A percentile compares a stretch with the other conserved stretches of the same genome.
Conservation (phyloP, 1,284 basidiomycete species). For the Microbotryum saponariae region DNA sequence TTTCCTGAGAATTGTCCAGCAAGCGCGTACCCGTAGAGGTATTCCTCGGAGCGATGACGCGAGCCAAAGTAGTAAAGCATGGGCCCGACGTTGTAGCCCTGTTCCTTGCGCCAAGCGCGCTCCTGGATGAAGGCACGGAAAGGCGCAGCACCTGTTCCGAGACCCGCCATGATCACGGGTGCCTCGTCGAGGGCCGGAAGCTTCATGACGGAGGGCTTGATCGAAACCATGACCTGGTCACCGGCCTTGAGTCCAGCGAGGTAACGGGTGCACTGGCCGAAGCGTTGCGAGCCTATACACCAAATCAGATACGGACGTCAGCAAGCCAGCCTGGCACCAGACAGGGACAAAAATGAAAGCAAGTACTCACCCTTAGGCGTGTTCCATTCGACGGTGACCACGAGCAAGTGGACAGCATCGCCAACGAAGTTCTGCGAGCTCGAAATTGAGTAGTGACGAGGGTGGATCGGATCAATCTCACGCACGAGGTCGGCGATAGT, state of each 20-base stretch:
- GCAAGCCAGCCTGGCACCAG: neutral
- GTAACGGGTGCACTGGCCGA: slow-evolving; percentile 95
- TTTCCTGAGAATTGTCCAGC: neutral
- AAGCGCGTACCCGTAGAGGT: slow-evolving; percentile 65
- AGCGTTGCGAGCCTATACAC: slow-evolving; percentile 60
- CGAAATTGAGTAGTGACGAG: slow-evolving; percentile 96
- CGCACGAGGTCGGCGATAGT: slow-evolving; percentile 53
- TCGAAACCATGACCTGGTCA: slow-evolving; percentile 90
- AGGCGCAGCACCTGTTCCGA: slow-evolving; percentile 94
- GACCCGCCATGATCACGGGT: slow-evolving; percentile 96
- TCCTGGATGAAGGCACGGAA: slow-evolving; percentile 98
- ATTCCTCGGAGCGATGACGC: slow-evolving; percentile 87
- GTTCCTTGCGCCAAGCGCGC: slow-evolving; percentile 69
- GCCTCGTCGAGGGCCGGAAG: slow-evolving; percentile 75
- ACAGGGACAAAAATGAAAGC: neutral
- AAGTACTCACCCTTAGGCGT: slow-evolving; percentile 63
- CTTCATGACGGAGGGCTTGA: slow-evolving; percentile 99
- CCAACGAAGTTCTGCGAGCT: slow-evolving; percentile 91
- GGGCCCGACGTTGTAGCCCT: slow-evolving; percentile 75
- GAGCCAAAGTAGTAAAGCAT: slow-evolving; percentile 98
- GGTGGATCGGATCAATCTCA: slow-evolving; percentile 70
- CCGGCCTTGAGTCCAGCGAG: slow-evolving; percentile 74
- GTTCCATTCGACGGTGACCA: slow-evolving; percentile 93
- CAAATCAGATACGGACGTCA: slow-evolving; percentile 14
- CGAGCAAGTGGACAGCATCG: slow-evolving; percentile 82